Evolutionary conservation across 352 stramenopile species (phyloP), one percentile per base, ranked within the genome.

Genomic region (Poterioochromonas sp.): DNA sequence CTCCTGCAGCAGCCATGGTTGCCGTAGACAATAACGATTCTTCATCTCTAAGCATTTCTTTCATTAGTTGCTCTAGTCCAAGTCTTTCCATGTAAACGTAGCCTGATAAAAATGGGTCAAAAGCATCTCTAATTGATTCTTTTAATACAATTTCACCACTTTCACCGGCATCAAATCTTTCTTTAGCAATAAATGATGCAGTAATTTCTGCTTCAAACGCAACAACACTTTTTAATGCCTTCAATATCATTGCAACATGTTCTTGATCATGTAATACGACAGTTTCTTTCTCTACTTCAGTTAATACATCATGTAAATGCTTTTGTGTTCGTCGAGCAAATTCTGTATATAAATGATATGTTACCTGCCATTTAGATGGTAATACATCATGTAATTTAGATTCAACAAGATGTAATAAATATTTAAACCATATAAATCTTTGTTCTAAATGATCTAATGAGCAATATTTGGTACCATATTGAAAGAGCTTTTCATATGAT

Each of bases 351-450:
- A 99, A 86, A 44, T 90, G 88, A 22, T 95, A 89, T 43, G 94
- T 88, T 76, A 99, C 89, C 79, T 93, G 91, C 95, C 95, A 99
- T 80, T 97, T 88, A 54, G 87, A 86, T 0, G 96, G 96, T 79
- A 99, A 98, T 12, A 98, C 89, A 51, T 85, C 83, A 65, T 93
- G 88, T 85, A 97, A 96, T 62, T 89, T 90, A 18, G 40, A 79
- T 76, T 91, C 83, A 15, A 91, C 80, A 58, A 86, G 82, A 20
- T 86, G 81, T 54, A 96, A 81, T 43, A 88, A 80, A 26, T 85
- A 83, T 71, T 89, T 82, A 79, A 93, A 94, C 91, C 91, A 96
- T 32, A 87, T 79, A 82, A 91, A 96, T 70, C 91, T 82, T 69
- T 88, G 84, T 68, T 96, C 91, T 2, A 94, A 82, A 71, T 87